Percentiles rank a stretch among this genome's conserved stretches.
Conservation (phyloP, 2,329 filamentous ascomycete genomes). For the Polytolypa hystricis region DNA sequence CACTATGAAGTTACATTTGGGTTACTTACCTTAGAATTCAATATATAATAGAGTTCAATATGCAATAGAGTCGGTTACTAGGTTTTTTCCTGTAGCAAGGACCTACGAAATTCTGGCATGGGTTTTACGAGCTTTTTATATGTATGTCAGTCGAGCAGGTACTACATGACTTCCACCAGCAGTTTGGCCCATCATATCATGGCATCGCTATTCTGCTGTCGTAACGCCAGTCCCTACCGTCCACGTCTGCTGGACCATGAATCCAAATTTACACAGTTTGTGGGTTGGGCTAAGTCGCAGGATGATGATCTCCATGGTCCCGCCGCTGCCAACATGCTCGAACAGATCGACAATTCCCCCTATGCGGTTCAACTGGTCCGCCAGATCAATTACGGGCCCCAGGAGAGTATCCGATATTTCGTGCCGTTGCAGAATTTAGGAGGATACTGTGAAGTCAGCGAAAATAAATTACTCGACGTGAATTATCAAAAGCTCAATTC, state of each 20-base stretch:
- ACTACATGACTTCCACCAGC: too few species aligned
- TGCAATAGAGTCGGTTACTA: too few species aligned
- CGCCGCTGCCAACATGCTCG: slow-evolving; percentile 5
- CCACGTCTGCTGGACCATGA: slow-evolving; percentile 13
- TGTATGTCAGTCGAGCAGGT: neutral
- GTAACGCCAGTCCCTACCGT: slow-evolving; percentile 10
- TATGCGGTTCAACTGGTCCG: slow-evolving; percentile 33
- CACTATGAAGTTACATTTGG: too few species aligned
- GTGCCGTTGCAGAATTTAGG: slow-evolving; percentile 10
- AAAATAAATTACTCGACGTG: slow-evolving; percentile 29
- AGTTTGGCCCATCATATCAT: slow-evolving; percentile 13
- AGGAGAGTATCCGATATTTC: slow-evolving; percentile 37
- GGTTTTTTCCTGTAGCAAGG: too few species aligned
- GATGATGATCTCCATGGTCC: too few species aligned
- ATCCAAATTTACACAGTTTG: slow-evolving; percentile 17
- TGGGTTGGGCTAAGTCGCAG: slow-evolving; percentile 23
- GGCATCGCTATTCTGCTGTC: slow-evolving; percentile 17
- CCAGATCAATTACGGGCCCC: slow-evolving; percentile 36
- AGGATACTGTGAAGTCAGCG: slow-evolving; percentile 25
- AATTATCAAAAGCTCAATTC: slow-evolving; percentile 38
- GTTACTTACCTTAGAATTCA: too few species aligned
- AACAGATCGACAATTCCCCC: slow-evolving; percentile 5
- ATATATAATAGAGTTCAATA: too few species aligned
- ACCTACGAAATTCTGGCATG: neutral
- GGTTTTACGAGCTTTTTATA: neutral